These are phyloP conservation scores for Patellifolia procumbens DNA, from an alignment of 179 eudicot genomes.

Conservation along the genomic window DNA sequence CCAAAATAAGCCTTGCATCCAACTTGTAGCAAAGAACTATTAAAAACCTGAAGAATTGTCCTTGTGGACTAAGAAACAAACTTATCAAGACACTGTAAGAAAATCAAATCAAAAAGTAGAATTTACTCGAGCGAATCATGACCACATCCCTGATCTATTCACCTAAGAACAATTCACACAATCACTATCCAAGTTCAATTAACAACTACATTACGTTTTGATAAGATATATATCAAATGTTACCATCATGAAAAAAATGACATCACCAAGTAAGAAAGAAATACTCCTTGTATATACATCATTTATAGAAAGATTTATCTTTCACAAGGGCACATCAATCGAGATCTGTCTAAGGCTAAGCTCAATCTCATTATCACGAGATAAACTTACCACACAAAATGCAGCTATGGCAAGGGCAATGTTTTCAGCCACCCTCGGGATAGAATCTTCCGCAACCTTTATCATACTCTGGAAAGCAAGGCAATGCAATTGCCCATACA, in stretches of 20 bases:
- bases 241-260: background rate
- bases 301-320: background rate
- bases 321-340: background rate
- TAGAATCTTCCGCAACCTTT: conserved; percentile 66
- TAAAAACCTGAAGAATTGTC: background rate
- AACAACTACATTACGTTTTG: no score
- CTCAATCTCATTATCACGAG: background rate
- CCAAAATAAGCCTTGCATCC: background rate
- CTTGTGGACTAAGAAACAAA: background rate
- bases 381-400: conserved; percentile 65
- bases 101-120: no score
- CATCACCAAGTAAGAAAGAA: background rate
- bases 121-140: no score
- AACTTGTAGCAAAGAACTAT: background rate
- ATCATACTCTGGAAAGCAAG: conserved; percentile 53
- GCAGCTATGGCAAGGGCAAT: conserved; percentile 87
- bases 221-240: background rate
- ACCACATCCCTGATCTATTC: no score
- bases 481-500: background rate
- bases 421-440: conserved; percentile 94
- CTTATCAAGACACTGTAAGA: no score
- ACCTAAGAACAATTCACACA: no score
- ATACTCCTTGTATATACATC: background rate
- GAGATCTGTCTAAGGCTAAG: background rate
- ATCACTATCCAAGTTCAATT: no score